Evolutionary conservation across 495 filamentous ascomycete genomes (phyloP), one percentile per base, ranked within the genome.

Genomic region (Melanomma pulvis-pyrius): DNA sequence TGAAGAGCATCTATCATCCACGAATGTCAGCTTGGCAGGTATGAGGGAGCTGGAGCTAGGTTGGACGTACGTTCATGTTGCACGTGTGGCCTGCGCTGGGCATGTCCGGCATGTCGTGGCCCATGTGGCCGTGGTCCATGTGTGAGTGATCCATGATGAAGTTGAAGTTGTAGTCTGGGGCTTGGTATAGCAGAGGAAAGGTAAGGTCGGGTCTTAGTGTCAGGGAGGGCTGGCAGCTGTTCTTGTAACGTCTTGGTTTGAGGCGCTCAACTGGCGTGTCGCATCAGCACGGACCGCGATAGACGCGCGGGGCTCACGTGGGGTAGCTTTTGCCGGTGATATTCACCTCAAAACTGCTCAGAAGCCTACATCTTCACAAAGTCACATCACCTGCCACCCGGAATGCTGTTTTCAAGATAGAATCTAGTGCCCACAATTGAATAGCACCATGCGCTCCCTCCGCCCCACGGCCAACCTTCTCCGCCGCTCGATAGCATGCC

Each of bases 1-100:
- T 98, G 78, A 98, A 98, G 34, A 97, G 85, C 93, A 97, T 98
- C 91, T 96, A 63, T 19, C 1, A 2, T 4, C 46, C 32, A 19
- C 22, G 22, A 49, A 17, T 17, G 36, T 65, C 41, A 66, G 63
- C 55, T 22, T 24, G 25, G 26, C n/a, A 44, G 52, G 1, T 15
- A 22, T 51, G 54, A 24, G 21, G 34, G 22, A 30, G 39, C 8
- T 2, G 8, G 30, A 32, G 51, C 8, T n/a, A 12, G 39, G n/a
- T 8, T 19, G 56, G 21, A 34, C 17, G 29, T 77, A 91, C 92
- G 73, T 91, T 94, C 91, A 96, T 98, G 75, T 79, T 91, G 83
- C 92, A 96, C 77, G 71, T 58, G 63, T 65, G 69, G 52, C 44
- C 24, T 70, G 76, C 82, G 79, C 22, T 77, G 12, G 30, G 9